Evolutionary conservation across 805 yeast genomes (phyloP).

Genomic region (Kluyveromyces starmeri): DNA sequence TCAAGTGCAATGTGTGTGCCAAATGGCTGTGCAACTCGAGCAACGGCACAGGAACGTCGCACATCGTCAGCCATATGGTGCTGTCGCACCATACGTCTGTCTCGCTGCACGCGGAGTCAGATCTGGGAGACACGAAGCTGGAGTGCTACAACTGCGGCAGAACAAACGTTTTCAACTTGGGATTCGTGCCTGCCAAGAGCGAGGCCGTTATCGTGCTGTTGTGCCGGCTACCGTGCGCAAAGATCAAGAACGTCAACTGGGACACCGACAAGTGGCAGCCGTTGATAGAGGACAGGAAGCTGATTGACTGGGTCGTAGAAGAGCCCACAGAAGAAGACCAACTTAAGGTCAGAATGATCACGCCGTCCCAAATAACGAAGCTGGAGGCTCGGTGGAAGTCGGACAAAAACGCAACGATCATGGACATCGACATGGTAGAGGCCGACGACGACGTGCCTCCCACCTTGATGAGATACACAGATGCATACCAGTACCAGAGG

Average conservation of each 20-base stretch:
- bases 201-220: slow-evolving; percentile 80
- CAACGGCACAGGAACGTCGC: slow-evolving; percentile 53
- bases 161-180: slow-evolving; percentile 69
- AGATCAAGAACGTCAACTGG: slow-evolving; percentile 68
- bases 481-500: slow-evolving; percentile 78
- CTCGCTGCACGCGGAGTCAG: slow-evolving; percentile 68
- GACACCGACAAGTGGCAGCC: slow-evolving; percentile 85
- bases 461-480: slow-evolving; percentile 64
- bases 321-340: slow-evolving; percentile 58
- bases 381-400: slow-evolving; percentile 78
- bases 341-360: slow-evolving; percentile 45
- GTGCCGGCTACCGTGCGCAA: slow-evolving; percentile 86
- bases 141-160: slow-evolving; percentile 91
- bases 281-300: slow-evolving; percentile 66
- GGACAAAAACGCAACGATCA: slow-evolving; percentile 61
- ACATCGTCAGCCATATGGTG: slow-evolving; percentile 79
- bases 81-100: slow-evolving; percentile 69
- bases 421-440: slow-evolving; percentile 48
- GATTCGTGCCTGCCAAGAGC: slow-evolving; percentile 79
- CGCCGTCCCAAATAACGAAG: slow-evolving; percentile 55
- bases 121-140: slow-evolving; percentile 74
- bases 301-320: slow-evolving; percentile 75
- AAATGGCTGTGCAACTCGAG: slow-evolving; percentile 88
- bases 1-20: slow-evolving; percentile 65
- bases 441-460: slow-evolving; percentile 58